Conservation (phyloP, 1,139 yeast species). For the Hemisphaericaspora xylofermentans region DNA sequence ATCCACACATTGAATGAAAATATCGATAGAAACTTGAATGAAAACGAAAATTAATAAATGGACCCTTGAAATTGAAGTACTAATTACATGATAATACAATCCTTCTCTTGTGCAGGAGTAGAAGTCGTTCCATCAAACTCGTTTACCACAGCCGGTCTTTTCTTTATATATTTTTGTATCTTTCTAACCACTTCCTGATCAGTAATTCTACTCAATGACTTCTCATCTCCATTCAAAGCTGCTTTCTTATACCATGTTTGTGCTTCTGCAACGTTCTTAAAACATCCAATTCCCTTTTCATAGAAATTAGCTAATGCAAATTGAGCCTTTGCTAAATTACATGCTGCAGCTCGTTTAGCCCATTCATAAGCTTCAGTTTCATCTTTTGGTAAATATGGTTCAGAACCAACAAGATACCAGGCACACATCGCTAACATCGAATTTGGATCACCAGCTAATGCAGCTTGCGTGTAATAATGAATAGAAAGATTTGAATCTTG, state of each 20-base stretch:
- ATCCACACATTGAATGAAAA: neutral
- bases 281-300: conserved; percentile 88
- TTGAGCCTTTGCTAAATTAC: conserved; percentile 80
- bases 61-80: neutral
- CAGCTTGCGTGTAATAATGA: conserved; percentile 91
- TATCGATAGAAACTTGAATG: neutral
- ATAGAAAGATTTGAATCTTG: conserved; percentile 84
- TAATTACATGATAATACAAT: conserved; percentile 40
- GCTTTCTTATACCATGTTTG: conserved; percentile 76
- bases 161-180: conserved; percentile 29
- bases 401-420: conserved; percentile 92
- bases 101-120: conserved; percentile 39
- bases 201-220: conserved; percentile 48
- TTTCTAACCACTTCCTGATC: conserved; percentile 34
- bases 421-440: conserved; percentile 95
- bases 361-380: conserved; percentile 89
- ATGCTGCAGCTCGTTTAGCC: conserved; percentile 84
- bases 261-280: conserved; percentile 54
- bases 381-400: conserved; percentile 75
- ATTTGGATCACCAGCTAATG: conserved; percentile 80
- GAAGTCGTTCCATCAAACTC: conserved; percentile 5
- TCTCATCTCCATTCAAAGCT: conserved; percentile 69
- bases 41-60: neutral
- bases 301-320: conserved; percentile 81
- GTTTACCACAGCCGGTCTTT: conserved; percentile 18